A percentile compares a stretch with the other conserved stretches of the same genome.
Evolutionary conservation across 108 stramenopile genomes (phyloP).

Genomic region (Schizochytrium sp.): DNA sequence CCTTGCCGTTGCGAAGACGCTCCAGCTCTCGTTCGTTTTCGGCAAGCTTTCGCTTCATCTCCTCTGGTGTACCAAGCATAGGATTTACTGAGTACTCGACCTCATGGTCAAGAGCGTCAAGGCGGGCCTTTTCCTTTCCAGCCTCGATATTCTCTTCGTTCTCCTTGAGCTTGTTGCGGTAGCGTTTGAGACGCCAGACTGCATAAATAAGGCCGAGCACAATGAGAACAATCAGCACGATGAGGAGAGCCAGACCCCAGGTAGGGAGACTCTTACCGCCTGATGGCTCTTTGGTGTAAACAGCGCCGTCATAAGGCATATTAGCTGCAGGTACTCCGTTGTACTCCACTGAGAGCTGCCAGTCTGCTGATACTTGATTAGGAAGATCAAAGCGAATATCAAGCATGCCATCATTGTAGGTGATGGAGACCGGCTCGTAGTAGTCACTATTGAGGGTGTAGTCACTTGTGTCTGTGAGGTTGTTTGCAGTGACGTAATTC

Average conservation of each 20-base stretch:
- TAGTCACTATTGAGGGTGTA: constrained; percentile 1
- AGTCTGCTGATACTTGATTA: background rate
- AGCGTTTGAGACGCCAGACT: constrained; percentile 44
- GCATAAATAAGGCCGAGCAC: constrained; percentile 33
- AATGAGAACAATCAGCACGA: constrained; percentile 42
- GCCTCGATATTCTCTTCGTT: constrained; percentile 37
- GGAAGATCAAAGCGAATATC: constrained; percentile 23
- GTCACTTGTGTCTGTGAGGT: background rate
- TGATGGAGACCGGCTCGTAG: background rate
- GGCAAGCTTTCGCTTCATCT: constrained; percentile 54
- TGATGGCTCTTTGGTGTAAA: constrained; percentile 17
- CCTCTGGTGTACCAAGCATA: constrained; percentile 48
- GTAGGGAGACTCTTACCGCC: constrained; percentile 6
- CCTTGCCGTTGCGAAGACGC: constrained; percentile 55
- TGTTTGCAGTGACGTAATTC: background rate
- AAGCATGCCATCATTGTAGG: constrained; percentile 1
- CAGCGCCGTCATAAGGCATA: background rate
- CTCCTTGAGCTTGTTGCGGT: constrained; percentile 48
- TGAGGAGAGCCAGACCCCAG: constrained; percentile 57
- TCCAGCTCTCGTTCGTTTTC: constrained; percentile 56
- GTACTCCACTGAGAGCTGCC: background rate
- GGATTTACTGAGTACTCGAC: constrained; percentile 29
- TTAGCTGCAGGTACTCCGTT: background rate
- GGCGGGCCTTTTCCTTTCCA: constrained; percentile 37
- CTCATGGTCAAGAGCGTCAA: constrained; percentile 50